Percentiles rank a stretch among this genome's conserved stretches.
Conservation (phyloP, 768 basidiomycete genomes). For the Hygrophorus pudorinus region DNA sequence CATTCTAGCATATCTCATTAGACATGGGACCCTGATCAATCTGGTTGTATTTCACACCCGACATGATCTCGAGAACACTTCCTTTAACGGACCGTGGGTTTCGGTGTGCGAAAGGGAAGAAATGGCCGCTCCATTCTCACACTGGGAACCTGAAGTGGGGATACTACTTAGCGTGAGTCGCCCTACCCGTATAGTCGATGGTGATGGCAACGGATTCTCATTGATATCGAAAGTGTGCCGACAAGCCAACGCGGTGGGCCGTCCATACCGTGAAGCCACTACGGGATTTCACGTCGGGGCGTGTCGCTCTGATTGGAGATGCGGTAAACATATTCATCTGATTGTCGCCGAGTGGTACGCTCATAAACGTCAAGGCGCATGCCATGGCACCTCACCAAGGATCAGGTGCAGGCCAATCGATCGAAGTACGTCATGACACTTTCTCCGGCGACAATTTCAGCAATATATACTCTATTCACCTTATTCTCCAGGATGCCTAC, state of each 20-base stretch:
- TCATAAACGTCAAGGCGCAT: constrained; percentile 35
- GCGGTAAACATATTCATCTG: constrained; percentile 25
- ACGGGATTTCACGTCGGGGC: constrained; percentile 36
- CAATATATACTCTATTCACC: constrained; percentile 12
- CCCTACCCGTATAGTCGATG: not conserved
- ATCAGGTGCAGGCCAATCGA: constrained; percentile 48
- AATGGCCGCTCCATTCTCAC: constrained; percentile 31
- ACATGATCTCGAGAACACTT: constrained; percentile 41
- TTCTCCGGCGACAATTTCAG: constrained; percentile 25
- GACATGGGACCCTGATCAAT: constrained; percentile 48
- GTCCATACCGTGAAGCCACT: constrained; percentile 49
- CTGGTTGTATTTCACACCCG: constrained; percentile 46
- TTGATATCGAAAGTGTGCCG: constrained; percentile 32
- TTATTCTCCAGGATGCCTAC: constrained; percentile 35
- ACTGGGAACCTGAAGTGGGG: constrained; percentile 54
- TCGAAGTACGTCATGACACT: constrained; percentile 30
- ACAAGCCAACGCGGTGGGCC: constrained; percentile 49
- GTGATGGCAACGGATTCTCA: too few species aligned
- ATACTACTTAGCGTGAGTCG: constrained; percentile 40
- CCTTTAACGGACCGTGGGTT: constrained; percentile 43
- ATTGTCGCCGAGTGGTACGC: constrained; percentile 4
- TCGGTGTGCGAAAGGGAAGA: constrained; percentile 34
- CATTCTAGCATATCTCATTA: constrained; percentile 52
- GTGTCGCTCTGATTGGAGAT: constrained; percentile 39
- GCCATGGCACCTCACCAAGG: constrained; percentile 48